phyloP scores from a whole-genome alignment of 2,329 filamentous ascomycete species.

The Trichophyton simii region DNA sequence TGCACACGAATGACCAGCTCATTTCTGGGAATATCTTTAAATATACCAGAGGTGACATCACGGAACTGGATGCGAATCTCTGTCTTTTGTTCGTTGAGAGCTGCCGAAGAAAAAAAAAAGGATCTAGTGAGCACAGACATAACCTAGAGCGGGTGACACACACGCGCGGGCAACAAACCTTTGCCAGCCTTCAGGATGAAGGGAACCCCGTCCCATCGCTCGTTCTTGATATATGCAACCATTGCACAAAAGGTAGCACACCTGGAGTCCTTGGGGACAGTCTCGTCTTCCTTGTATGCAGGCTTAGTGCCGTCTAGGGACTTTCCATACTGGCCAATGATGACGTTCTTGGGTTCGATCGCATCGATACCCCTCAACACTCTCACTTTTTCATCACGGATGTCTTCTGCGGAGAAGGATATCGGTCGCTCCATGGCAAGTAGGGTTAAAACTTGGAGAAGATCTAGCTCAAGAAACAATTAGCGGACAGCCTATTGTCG shows the following conservation, averaged over 20 bases:
- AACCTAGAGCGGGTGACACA: neutral
- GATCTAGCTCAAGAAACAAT: constrained; percentile 36
- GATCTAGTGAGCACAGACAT: neutral
- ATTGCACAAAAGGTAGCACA: constrained; percentile 97
- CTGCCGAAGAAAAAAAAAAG: constrained; percentile 26
- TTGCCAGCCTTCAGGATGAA: constrained; percentile 99
- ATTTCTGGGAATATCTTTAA: constrained; percentile 98
- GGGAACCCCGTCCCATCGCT: constrained; percentile 96
- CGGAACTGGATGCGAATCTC: constrained; percentile 99
- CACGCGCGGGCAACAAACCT: constrained; percentile 27
- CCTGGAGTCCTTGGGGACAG: constrained; percentile 89
- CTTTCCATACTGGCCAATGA: constrained; percentile 96
- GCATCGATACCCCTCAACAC: constrained; percentile 85
- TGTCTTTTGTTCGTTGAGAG: constrained; percentile 98
- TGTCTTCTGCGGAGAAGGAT: constrained; percentile 95
- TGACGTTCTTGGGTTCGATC: constrained; percentile 98
- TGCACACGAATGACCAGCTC: constrained; percentile 98
- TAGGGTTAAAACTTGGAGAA: constrained; percentile 89
- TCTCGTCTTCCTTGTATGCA: constrained; percentile 96
- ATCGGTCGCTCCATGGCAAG: constrained; percentile 97
- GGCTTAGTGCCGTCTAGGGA: constrained; percentile 94
- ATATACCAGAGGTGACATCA: constrained; percentile 97
- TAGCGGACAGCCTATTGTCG: neutral
- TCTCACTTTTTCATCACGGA: constrained; percentile 93
- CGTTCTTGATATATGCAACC: constrained; percentile 98